Conservation (phyloP, 495 filamentous ascomycete species). For the Cercophora samala region DNA sequence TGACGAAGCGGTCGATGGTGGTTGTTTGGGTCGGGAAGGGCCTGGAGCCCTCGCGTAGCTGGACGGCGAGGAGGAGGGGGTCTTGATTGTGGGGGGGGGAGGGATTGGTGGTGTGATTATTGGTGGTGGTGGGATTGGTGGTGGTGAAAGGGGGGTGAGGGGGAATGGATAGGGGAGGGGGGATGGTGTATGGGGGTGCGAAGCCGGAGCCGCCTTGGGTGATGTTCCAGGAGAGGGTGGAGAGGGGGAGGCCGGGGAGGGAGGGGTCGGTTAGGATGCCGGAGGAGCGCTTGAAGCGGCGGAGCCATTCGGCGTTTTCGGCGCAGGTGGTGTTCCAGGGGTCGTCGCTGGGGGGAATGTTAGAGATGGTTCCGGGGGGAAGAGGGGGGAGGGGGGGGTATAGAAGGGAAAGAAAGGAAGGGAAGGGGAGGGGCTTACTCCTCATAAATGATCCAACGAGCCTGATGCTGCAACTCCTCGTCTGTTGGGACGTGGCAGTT, state of each 20-base stretch:
- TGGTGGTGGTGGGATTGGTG: conserved; percentile 1
- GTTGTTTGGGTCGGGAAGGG: conserved; percentile 35
- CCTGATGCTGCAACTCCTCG: conserved; percentile 53
- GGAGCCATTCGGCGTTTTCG: conserved; percentile 69
- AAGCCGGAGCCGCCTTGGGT: conserved; percentile 47
- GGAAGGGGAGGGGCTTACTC: conserved; percentile 37
- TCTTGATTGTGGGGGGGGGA: too few relatives aligned
- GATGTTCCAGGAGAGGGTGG: conserved; percentile 35
- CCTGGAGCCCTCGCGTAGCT: conserved; percentile 33
- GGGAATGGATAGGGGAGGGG: conserved; percentile 28
- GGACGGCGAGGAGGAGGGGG: too few relatives aligned
- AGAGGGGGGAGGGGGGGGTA: conserved; percentile 11
- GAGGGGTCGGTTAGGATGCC: conserved; percentile 46
- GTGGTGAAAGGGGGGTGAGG: conserved; percentile 1
- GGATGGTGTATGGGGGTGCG: conserved; percentile 42
- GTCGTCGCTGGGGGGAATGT: conserved; percentile 53
- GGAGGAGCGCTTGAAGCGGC: conserved; percentile 62
- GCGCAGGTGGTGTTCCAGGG: conserved; percentile 73
- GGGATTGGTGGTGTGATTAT: conserved; percentile 2
- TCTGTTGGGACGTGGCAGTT: conserved; percentile 52
- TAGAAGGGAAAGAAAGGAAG: neutral
- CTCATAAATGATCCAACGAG: conserved; percentile 55
- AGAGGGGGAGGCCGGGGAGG: conserved; percentile 44
- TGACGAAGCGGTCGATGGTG: conserved; percentile 42
- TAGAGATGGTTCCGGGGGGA: too few relatives aligned